Conservation (phyloP, 352 stramenopile species). For the Peronospora farinosa region DNA sequence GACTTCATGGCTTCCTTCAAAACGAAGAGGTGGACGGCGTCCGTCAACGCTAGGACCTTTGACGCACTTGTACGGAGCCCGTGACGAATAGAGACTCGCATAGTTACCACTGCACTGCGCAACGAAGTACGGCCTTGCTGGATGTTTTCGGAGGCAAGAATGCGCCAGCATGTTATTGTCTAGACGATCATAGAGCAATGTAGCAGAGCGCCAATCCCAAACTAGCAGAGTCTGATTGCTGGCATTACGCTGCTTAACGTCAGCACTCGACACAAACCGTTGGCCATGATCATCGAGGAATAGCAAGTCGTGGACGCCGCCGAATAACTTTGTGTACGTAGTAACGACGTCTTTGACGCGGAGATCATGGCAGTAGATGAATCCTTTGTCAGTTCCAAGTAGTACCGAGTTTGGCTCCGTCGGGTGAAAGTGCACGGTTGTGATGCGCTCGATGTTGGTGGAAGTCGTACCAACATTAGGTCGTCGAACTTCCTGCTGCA, state of each 20-base stretch:
- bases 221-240: constrained; percentile 63
- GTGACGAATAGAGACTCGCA: constrained; percentile 36
- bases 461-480: constrained; percentile 1
- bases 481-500: constrained; percentile 6
- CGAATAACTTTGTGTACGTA: constrained; percentile 28
- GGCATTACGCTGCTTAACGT: constrained; percentile 31
- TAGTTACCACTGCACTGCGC: constrained; percentile 43
- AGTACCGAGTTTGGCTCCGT: constrained; percentile 29
- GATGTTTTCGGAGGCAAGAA: constrained; percentile 41
- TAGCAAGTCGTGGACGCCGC: constrained; percentile 51
- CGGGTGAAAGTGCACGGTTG: constrained; percentile 28
- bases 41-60: constrained; percentile 16
- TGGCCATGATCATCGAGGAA: constrained; percentile 31
- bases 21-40: constrained; percentile 13
- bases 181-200: constrained; percentile 44
- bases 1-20: constrained; percentile 33
- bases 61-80: constrained; percentile 42
- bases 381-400: constrained; percentile 26
- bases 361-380: constrained; percentile 37
- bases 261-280: constrained; percentile 48
- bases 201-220: constrained; percentile 45
- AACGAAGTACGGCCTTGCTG: constrained; percentile 31
- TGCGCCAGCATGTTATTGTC: constrained; percentile 43
- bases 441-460: constrained; percentile 23
- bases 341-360: constrained; percentile 17